Conservation (phyloP, 192 early-diverging fungal species). For the Coemansia sp. region DNA sequence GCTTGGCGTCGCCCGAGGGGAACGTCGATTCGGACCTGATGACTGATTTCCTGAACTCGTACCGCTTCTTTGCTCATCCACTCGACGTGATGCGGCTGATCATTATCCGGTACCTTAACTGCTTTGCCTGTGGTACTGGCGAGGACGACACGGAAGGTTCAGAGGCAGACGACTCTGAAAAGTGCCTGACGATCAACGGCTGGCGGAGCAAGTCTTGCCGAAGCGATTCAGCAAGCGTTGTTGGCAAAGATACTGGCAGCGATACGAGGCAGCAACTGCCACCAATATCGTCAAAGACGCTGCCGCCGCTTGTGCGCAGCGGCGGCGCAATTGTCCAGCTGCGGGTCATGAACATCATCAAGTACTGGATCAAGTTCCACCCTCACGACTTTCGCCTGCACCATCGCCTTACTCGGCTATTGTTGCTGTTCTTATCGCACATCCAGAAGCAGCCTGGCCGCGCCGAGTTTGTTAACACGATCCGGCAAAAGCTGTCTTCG, state of each 20-base stretch:
- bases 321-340: conserved; percentile 57
- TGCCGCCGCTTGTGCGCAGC: conserved; percentile 33
- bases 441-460: conserved; percentile 49
- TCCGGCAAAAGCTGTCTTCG: conserved; percentile 39
- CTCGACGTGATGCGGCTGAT: conserved; percentile 62
- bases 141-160: conserved; percentile 11
- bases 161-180: conserved; percentile 9
- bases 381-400: conserved; percentile 53
- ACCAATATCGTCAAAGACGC: not conserved
- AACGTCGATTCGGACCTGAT: conserved; percentile 57
- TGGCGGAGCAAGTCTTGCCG: conserved; percentile 11
- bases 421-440: conserved; percentile 45
- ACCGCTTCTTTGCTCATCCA: conserved; percentile 60
- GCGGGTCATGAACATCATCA: conserved; percentile 80
- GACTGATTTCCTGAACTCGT: conserved; percentile 59
- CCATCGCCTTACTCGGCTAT: conserved; percentile 39
- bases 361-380: conserved; percentile 84
- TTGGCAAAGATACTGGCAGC: not conserved
- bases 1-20: conserved; percentile 47
- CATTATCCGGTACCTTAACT: conserved; percentile 56
- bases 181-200: conserved; percentile 37
- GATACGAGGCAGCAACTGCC: conserved; percentile 2
- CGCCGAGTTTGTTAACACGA: conserved; percentile 45
- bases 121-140: conserved; percentile 16
- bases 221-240: not conserved